Conservation (phyloP, 2,329 filamentous ascomycete species). For the Colletotrichum ledebouriae region DNA sequence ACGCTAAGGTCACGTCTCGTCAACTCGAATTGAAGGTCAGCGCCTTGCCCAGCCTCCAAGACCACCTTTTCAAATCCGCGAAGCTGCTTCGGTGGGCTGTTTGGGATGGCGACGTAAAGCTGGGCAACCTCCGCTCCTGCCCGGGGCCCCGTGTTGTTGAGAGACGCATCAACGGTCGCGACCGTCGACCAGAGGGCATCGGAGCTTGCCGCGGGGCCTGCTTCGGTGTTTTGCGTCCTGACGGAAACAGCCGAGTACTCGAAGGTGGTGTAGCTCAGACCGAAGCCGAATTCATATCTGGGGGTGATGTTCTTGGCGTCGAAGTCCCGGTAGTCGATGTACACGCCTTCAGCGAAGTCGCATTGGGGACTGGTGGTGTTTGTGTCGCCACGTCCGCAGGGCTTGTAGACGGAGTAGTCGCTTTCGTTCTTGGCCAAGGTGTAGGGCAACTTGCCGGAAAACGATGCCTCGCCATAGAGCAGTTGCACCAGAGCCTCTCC, state of each 20-base stretch:
- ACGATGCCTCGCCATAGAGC: slow-evolving; percentile 68
- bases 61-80: slow-evolving; percentile 66
- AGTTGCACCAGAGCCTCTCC: slow-evolving; percentile 68
- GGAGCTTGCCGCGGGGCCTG: slow-evolving; percentile 56
- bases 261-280: slow-evolving; percentile 69
- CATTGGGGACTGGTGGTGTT: slow-evolving; percentile 56
- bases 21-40: slow-evolving; percentile 64
- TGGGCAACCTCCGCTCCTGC: slow-evolving; percentile 62
- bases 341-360: slow-evolving; percentile 65
- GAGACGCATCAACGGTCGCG: slow-evolving; percentile 53
- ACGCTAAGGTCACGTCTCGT: slow-evolving; percentile 75
- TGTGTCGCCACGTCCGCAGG: slow-evolving; percentile 45
- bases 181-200: slow-evolving; percentile 62
- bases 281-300: slow-evolving; percentile 69
- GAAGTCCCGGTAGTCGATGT: slow-evolving; percentile 68
- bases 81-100: slow-evolving; percentile 67
- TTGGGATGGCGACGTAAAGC: slow-evolving; percentile 62
- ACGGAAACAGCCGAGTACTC: slow-evolving; percentile 59
- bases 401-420: slow-evolving; percentile 60
- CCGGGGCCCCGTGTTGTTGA: slow-evolving; percentile 58
- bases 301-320: slow-evolving; percentile 62
- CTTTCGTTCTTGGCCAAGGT: slow-evolving; percentile 68
- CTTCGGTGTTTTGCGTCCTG: slow-evolving; percentile 43
- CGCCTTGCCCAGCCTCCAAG: slow-evolving; percentile 20
- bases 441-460: slow-evolving; percentile 72